Percentiles rank a stretch among this genome's conserved stretches.
Conservation (phyloP, 768 basidiomycete species). For the Boletus barrowsii region DNA sequence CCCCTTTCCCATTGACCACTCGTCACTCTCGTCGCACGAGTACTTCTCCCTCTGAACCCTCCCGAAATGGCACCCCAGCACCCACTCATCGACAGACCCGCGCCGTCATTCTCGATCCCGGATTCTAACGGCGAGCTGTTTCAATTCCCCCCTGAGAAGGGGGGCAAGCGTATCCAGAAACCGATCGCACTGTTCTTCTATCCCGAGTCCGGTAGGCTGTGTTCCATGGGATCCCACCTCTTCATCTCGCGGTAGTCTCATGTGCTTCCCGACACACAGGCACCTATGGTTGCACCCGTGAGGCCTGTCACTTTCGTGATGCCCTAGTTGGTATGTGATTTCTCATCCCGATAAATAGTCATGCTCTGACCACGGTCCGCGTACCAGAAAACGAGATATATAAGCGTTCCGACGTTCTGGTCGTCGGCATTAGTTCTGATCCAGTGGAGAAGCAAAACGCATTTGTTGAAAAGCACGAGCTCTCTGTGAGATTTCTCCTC, state of each 20-base stretch:
- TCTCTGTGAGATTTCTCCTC: constrained; percentile 47
- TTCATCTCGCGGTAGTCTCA: not conserved
- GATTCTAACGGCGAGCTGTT: constrained; percentile 62
- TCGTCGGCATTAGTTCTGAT: constrained; percentile 76
- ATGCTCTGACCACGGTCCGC: not conserved
- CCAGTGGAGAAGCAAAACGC: constrained; percentile 67
- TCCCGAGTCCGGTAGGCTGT: constrained; percentile 56
- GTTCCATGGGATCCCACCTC: constrained; percentile 2
- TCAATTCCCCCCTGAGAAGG: constrained; percentile 56
- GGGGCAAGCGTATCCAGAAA: constrained; percentile 33
- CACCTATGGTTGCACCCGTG: constrained; percentile 74
- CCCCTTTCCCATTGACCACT: constrained; percentile 1
- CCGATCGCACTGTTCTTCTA: constrained; percentile 81
- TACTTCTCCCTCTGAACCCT: not conserved
- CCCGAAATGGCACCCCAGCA: constrained; percentile 41
- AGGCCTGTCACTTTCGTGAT: constrained; percentile 82
- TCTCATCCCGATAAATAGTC: not conserved
- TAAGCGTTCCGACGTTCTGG: constrained; percentile 56
- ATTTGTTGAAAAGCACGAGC: constrained; percentile 68
- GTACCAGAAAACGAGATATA: constrained; percentile 61
- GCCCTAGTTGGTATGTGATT: constrained; percentile 56
- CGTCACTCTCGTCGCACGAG: not conserved
- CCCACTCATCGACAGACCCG: constrained; percentile 57
- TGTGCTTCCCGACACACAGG: constrained; percentile 37
- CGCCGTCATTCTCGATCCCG: constrained; percentile 63